Evolutionary conservation across 345 rosid genomes (phyloP), one percentile per base, ranked within the genome.

Genomic region (Linum lewisii): DNA sequence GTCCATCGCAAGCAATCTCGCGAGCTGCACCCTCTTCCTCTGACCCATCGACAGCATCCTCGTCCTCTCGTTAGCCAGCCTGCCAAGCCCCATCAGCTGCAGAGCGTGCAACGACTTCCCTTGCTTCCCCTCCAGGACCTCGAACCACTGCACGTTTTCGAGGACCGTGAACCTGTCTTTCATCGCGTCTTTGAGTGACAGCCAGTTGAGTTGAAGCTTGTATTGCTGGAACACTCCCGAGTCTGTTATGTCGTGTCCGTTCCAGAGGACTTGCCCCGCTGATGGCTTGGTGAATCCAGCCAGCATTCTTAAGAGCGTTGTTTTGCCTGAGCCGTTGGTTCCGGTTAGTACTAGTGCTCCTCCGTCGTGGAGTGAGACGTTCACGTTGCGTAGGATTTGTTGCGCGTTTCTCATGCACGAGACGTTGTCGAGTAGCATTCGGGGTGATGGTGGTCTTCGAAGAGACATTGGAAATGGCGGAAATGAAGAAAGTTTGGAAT

Each of bases 351-450:
- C 75, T 26, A 92, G 85, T 5, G 98, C 88, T 15, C 96, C 85
- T 6, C 96, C 96, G 38, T 88, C 96, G 51, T 84, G 84, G 34
- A 92, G 24, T 0, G 95, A 81, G 18, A 83, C 81, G 38, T 88
- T 92, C 21, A 84, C 87, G 29, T 92, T 85, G 4, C 83, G 74
- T 65, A 92, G 63, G 59, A 92, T 84, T 70, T 86, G 95, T 44
- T 84, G 93, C 0, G 90, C 93, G 67, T 86, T 92, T 79, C 98
- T 84, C 96, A 86, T 92, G 74, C 97, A 92, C 0, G 98, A 86
- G 47, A 92, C 95, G 64, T 86, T 87, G 66, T 83, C 80, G 6
- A 92, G 95, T 57, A 92, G 79, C 21, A 88, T 78, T 37, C 87
- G 79, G 59, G 93, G 95, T 50, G 73, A 72, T 15, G 83, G 93